Percentiles rank a stretch among this genome's conserved stretches.
Evolutionary conservation across 2,329 filamentous ascomycete species (phyloP).

Genomic region (Pseudonectria buxi): DNA sequence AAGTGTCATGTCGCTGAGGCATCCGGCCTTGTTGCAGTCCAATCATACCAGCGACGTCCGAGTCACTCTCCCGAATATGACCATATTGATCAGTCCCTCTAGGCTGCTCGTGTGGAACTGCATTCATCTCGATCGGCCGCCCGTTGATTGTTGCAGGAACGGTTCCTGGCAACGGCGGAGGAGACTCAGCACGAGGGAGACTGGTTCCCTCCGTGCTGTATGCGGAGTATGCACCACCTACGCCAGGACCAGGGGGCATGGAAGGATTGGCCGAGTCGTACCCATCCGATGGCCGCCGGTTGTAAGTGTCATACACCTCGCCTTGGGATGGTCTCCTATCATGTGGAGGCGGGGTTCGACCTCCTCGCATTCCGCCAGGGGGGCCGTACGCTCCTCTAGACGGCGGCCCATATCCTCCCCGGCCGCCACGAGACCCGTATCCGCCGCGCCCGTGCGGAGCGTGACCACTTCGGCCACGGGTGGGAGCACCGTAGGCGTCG

Average conservation of each 20-base stretch:
- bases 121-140: conserved; percentile 76
- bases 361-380: conserved; percentile 23
- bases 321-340: conserved; percentile 32
- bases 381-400: conserved; percentile 26
- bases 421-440: conserved; percentile 35
- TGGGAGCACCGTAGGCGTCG: conserved; percentile 38
- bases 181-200: conserved; percentile 56
- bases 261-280: conserved; percentile 26
- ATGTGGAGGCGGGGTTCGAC: conserved; percentile 30
- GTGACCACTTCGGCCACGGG: conserved; percentile 37
- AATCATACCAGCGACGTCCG: conserved; percentile 68
- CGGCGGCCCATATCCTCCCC: conserved; percentile 27
- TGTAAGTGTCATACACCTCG: conserved; percentile 33
- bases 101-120: conserved; percentile 41
- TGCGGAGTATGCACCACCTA: conserved; percentile 33
- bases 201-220: conserved; percentile 37
- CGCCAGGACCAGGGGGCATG: conserved; percentile 28
- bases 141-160: conserved; percentile 40
- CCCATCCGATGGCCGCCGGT: conserved; percentile 21
- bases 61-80: conserved; percentile 56
- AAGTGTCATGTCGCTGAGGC: conserved; percentile 39
- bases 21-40: conserved; percentile 54
- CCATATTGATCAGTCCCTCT: conserved; percentile 39
- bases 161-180: conserved; percentile 50
- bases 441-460: conserved; percentile 35